These are phyloP conservation scores for Penicillium hesseltinei DNA, from an alignment of 2,329 filamentous ascomycete genomes.

Conservation along the genomic window DNA sequence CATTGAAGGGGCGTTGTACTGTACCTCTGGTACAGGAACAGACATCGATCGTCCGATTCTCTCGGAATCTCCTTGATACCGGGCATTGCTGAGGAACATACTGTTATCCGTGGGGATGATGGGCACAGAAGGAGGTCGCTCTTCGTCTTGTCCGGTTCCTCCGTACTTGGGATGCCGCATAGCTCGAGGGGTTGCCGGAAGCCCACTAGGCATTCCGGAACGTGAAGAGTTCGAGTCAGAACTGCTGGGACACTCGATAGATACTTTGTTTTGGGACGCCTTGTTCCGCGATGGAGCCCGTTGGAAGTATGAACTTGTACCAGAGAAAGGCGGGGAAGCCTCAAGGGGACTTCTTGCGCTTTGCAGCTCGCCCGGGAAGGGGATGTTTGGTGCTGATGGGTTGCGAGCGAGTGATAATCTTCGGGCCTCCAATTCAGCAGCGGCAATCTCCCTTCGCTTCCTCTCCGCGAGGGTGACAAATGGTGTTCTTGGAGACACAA, in stretches of 20 bases:
- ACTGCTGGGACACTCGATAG: constrained; percentile 40
- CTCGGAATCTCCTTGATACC: constrained; percentile 39
- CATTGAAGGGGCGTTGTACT: constrained; percentile 16
- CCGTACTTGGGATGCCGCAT: constrained; percentile 77
- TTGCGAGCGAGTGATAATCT: constrained; percentile 78
- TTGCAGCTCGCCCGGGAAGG: constrained; percentile 63
- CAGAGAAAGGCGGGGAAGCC: constrained; percentile 39
- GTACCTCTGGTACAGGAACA: constrained; percentile 35
- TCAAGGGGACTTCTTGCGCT: constrained; percentile 45
- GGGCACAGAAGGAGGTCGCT: constrained; percentile 54
- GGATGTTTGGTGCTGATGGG: constrained; percentile 75
- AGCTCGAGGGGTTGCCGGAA: constrained; percentile 87
- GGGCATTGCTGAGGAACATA: constrained; percentile 36
- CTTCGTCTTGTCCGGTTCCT: constrained; percentile 42
- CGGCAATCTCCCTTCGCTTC: constrained; percentile 71
- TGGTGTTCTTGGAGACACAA: constrained; percentile 22
- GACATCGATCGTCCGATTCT: constrained; percentile 42
- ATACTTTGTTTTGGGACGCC: constrained; percentile 36
- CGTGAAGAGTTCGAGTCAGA: constrained; percentile 43
- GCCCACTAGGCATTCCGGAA: constrained; percentile 60
- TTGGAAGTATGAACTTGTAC: constrained; percentile 33
- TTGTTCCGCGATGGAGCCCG: constrained; percentile 33
- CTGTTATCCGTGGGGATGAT: constrained; percentile 53
- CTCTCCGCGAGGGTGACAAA: constrained; percentile 56
- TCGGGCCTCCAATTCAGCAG: constrained; percentile 83